These are phyloP conservation scores for Fraxinus angustifolia DNA, from an alignment of 305 asterid species.

Conservation along the genomic window DNA sequence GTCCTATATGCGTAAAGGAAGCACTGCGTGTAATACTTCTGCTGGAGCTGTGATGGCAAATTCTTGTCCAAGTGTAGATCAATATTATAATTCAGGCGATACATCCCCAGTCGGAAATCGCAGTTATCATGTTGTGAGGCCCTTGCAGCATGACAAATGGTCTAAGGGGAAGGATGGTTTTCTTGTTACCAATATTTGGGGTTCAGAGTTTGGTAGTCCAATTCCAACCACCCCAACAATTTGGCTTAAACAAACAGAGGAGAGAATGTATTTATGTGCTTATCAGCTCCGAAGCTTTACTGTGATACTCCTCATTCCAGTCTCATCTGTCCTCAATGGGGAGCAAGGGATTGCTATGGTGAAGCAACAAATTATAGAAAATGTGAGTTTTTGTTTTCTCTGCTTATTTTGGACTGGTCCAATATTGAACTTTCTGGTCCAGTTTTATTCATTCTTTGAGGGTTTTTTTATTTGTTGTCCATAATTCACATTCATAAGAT, in stretches of 20 bases:
- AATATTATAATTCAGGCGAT: slow-evolving; percentile 47
- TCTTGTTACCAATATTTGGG: slow-evolving; percentile 79
- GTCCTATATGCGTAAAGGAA: slow-evolving; percentile 62
- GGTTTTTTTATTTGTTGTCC: background rate
- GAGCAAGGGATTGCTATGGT: slow-evolving; percentile 70
- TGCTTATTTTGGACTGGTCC: slow-evolving; percentile 4
- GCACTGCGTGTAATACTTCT: slow-evolving; percentile 46
- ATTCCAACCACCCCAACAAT: slow-evolving; percentile 57
- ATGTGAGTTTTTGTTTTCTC: slow-evolving; percentile 42
- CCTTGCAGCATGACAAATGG: slow-evolving; percentile 82
- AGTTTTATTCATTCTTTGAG: background rate
- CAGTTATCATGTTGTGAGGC: slow-evolving; percentile 69
- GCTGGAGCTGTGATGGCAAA: slow-evolving; percentile 49
- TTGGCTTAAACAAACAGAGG: slow-evolving; percentile 73
- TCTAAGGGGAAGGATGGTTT: slow-evolving; percentile 82
- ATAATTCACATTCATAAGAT: background rate
- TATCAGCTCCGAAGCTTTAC: slow-evolving; percentile 84
- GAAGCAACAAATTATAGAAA: slow-evolving; percentile 78
- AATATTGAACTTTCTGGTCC: slow-evolving; percentile 2
- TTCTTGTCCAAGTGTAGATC: slow-evolving; percentile 46
- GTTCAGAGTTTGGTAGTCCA: slow-evolving; percentile 55
- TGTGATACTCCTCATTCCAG: slow-evolving; percentile 68
- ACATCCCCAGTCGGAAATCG: slow-evolving; percentile 49
- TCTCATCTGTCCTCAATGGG: slow-evolving; percentile 59
- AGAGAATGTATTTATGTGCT: slow-evolving; percentile 74